phyloP scores from a whole-genome alignment of 129 eudicot species.

The Helianthus annuus region HanXRQr2.0-SUNRISE NC_035442.2:144966437-144966936 shows the following conservation, averaged over 20 bases:
- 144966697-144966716: slow-evolving; percentile 74
- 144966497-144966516: slow-evolving; percentile 73
- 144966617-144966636: background rate
- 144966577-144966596: slow-evolving; percentile 54
- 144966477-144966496: slow-evolving; percentile 66
- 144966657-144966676: slow-evolving; percentile 78
- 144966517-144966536: slow-evolving; percentile 70
- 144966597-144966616: background rate
- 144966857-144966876: slow-evolving; percentile 2
- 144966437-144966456: slow-evolving; percentile 34
- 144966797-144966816: background rate
- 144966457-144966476: slow-evolving; percentile 77
- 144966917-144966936: slow-evolving; percentile 18
- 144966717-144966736: slow-evolving; percentile 83
- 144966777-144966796: slow-evolving; percentile 72
- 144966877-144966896: slow-evolving; percentile 13
- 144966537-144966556: slow-evolving; percentile 61
- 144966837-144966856: slow-evolving; percentile 15
- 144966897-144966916: slow-evolving; percentile 16
- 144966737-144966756: slow-evolving; percentile 58
- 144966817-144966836: slow-evolving; percentile 47
- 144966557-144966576: slow-evolving; percentile 76
- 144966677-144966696: slow-evolving; percentile 92
- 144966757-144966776: slow-evolving; percentile 81
- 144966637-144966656: slow-evolving; percentile 6